Conservation (phyloP, 2,329 filamentous ascomycete species). For the Fusarium tanahbumbuense region DNA sequence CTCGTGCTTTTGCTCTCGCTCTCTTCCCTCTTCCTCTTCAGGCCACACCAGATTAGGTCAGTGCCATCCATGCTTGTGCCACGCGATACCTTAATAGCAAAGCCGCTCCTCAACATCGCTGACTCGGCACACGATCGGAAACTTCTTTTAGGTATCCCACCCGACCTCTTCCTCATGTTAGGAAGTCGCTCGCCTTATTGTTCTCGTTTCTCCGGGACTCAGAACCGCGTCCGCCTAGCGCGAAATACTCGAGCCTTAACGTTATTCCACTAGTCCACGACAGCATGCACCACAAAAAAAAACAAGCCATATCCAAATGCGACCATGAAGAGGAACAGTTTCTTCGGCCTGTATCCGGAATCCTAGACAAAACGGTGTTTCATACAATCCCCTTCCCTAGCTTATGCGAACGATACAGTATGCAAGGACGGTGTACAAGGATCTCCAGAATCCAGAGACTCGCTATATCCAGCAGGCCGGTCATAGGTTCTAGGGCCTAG, state of each 20-base stretch:
- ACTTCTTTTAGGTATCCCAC: slow-evolving; percentile 23
- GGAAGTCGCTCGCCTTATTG: slow-evolving; percentile 22
- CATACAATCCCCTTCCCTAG: slow-evolving; percentile 1
- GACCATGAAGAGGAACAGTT: background rate
- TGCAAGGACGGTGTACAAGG: background rate
- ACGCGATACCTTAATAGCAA: slow-evolving; percentile 36
- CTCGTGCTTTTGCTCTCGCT: background rate
- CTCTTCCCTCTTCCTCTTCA: background rate
- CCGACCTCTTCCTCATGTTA: slow-evolving; percentile 9
- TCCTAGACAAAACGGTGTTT: background rate
- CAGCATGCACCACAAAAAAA: slow-evolving; percentile 16
- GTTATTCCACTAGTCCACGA: slow-evolving; percentile 22
- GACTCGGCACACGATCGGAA: slow-evolving; percentile 13
- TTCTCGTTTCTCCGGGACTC: slow-evolving; percentile 31
- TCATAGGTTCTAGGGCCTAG: background rate
- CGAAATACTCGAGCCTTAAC: slow-evolving; percentile 3
- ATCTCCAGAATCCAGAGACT: background rate
- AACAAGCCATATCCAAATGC: slow-evolving; percentile 9
- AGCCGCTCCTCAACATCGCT: background rate
- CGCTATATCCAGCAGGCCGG: slow-evolving; percentile 10
- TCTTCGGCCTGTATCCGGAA: slow-evolving; percentile 13
- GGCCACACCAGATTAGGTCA: slow-evolving; percentile 17
- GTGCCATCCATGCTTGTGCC: slow-evolving; percentile 42
- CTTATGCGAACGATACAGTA: slow-evolving; percentile 2
- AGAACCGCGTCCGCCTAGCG: slow-evolving; percentile 38